Percentiles rank a stretch among this genome's conserved stretches.
Evolutionary conservation across 2,329 filamentous ascomycete species (phyloP).

Genomic region (Coniosporium tulheliwenetii): DNA sequence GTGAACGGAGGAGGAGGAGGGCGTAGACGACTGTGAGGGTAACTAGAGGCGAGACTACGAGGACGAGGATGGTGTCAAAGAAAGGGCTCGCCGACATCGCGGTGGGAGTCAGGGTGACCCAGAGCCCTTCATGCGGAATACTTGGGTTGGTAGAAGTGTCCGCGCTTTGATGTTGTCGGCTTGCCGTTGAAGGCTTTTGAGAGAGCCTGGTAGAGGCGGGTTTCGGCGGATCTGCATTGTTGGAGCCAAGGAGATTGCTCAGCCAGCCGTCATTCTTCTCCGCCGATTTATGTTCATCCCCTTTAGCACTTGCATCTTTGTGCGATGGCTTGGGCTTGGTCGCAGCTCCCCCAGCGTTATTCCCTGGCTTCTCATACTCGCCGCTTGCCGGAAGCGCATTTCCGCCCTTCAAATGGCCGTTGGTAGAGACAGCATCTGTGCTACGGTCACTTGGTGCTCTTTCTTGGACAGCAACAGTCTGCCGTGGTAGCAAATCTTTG

Average conservation of each 20-base stretch:
- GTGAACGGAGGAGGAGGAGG: constrained; percentile 69
- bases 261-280: background rate
- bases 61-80: constrained; percentile 86
- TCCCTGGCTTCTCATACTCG: constrained; percentile 41
- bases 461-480: constrained; percentile 14
- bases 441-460: too few species aligned
- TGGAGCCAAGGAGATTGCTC: too few species aligned
- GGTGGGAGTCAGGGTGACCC: constrained; percentile 91
- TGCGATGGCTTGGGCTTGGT: background rate
- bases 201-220: background rate
- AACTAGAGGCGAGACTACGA: constrained; percentile 88
- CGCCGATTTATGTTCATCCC: background rate
- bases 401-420: constrained; percentile 36
- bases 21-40: constrained; percentile 89
- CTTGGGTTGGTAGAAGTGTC: constrained; percentile 8
- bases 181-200: background rate
- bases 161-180: constrained; percentile 8
- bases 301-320: background rate
- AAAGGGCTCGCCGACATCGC: constrained; percentile 80
- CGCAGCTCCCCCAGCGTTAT: constrained; percentile 8
- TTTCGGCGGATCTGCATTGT: background rate
- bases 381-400: constrained; percentile 59
- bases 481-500: constrained; percentile 47
- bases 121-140: constrained; percentile 59
- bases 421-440: too few species aligned